Base-by-base conservation (phyloP, 192 early-diverging fungal genomes). In the Backusella australiensis region DNA sequence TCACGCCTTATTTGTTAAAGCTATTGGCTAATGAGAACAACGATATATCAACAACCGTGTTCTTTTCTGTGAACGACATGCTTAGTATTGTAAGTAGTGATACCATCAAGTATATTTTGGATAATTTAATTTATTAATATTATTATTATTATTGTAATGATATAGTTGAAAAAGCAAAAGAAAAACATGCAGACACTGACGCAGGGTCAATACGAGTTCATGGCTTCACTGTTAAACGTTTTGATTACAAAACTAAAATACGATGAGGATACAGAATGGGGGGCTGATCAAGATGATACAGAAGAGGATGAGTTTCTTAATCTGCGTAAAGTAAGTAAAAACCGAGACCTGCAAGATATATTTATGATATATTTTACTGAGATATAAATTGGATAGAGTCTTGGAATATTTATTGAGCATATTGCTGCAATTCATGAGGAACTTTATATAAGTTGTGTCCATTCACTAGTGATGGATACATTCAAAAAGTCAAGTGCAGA, bases 191-290 rank as follows among this genome's bases (percentile, higher is more conserved):
- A 82, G 32, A 78, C 73, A n/a, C 75, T 90, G 38, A 77, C 82
- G 32, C 78, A 86, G 38, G 70, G 82, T 44, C 89, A 88, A 70
- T 80, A 81, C 44, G 84, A 86, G 68, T 82, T 88, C 52, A 63
- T 90, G 41, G 78, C 78, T 39, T 83, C 86, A 14, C 81, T 95
- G 38, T 79, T 96, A 42, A 83, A 86, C 32, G 89, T 90, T 1
- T 81, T 97, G 38, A 88, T 96, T 21, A 80, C 89, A 32, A 97
- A 97, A 86, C 93, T 97, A 89, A 95, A 95, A 83, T 97, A 95
- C 75, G 89, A 94, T 84, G 92, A 94, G 32, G 94, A 96, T 53
- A 93, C 91, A 68, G 86, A 91, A 8, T 94, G 90, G 88, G 88
- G 86, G 14, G 81, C 87, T 71, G 93, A 88, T 35, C 91, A 88